Conservation (phyloP, 2,329 filamentous ascomycete genomes). For the Colletotrichum cuscutae region DNA sequence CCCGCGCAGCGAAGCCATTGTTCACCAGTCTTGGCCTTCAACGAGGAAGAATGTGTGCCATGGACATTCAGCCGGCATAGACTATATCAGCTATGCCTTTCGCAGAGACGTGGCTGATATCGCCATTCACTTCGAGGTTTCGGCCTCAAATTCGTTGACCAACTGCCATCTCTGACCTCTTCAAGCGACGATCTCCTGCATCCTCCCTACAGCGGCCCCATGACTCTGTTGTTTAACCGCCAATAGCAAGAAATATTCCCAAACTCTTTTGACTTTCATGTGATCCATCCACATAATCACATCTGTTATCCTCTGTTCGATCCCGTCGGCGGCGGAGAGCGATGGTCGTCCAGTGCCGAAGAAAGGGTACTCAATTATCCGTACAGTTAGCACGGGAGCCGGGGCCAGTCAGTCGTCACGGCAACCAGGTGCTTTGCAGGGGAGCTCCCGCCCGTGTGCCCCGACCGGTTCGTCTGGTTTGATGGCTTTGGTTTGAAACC, state of each 20-base stretch:
- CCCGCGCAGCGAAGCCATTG: too few relatives aligned
- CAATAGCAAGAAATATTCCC: background rate
- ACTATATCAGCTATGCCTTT: too few relatives aligned
- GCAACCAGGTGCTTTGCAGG: slow-evolving; percentile 14
- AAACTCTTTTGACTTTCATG: slow-evolving; percentile 5
- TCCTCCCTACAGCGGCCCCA: background rate
- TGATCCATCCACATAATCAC: slow-evolving; percentile 19
- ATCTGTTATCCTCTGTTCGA: background rate
- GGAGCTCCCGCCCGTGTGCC: slow-evolving; percentile 28
- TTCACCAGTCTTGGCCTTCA: too few relatives aligned
- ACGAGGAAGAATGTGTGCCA: too few relatives aligned
- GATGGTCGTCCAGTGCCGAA: slow-evolving; percentile 19
- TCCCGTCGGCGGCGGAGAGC: slow-evolving; percentile 3
- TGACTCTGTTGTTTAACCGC: background rate
- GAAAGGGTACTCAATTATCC: slow-evolving; percentile 18
- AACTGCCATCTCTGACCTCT: background rate
- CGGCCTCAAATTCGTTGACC: too few relatives aligned
- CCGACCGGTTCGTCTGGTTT: slow-evolving; percentile 25
- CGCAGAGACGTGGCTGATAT: too few relatives aligned
- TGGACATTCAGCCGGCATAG: too few relatives aligned
- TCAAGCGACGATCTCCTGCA: background rate
- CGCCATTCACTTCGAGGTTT: too few relatives aligned
- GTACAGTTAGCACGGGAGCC: slow-evolving; percentile 8
- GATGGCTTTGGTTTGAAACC: background rate
- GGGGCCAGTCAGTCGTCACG: slow-evolving; percentile 13